Percentiles rank a stretch among this genome's conserved stretches.
phyloP scores from a whole-genome alignment of 805 yeast species.

The Cyberlindnera mrakii region DNA sequence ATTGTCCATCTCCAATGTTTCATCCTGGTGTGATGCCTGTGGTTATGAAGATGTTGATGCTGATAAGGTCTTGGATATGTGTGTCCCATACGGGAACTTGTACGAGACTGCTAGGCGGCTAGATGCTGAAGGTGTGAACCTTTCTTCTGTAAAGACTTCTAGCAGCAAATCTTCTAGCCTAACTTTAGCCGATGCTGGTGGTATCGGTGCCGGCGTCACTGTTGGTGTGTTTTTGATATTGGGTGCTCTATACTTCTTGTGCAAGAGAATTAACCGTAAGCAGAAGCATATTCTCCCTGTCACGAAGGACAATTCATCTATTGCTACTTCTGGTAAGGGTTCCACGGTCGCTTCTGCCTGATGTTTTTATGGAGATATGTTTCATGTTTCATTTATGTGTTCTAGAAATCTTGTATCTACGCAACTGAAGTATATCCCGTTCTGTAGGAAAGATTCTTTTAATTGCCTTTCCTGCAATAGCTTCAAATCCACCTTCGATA shows the following conservation, averaged over 20 bases:
- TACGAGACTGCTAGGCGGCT: conserved; percentile 28
- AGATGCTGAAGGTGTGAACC: conserved; percentile 25
- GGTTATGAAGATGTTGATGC: conserved; percentile 18
- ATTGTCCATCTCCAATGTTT: conserved; percentile 24
- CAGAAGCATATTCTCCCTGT: too few species aligned
- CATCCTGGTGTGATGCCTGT: conserved; percentile 37
- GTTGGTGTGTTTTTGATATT: conserved; percentile 33
- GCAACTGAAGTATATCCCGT: too few species aligned
- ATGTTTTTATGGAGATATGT: too few species aligned
- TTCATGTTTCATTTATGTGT: too few species aligned
- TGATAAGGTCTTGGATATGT: conserved; percentile 24
- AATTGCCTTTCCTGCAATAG: too few species aligned
- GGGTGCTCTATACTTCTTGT: conserved; percentile 26
- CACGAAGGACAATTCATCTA: too few species aligned
- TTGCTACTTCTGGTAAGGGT: too few species aligned
- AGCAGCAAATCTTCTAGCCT: conserved; percentile 9
- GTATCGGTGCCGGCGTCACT: conserved; percentile 44
- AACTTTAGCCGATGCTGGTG: conserved; percentile 40
- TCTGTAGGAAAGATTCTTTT: too few species aligned
- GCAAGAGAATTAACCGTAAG: conserved; percentile 5
- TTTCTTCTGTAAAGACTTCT: conserved; percentile 15
- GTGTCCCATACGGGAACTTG: conserved; percentile 27
- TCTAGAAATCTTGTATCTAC: too few species aligned
- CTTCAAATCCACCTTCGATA: background rate
- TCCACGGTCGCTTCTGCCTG: too few species aligned